Conservation (phyloP, 352 stramenopile genomes). For the Thalassiosira pacifica region DNA sequence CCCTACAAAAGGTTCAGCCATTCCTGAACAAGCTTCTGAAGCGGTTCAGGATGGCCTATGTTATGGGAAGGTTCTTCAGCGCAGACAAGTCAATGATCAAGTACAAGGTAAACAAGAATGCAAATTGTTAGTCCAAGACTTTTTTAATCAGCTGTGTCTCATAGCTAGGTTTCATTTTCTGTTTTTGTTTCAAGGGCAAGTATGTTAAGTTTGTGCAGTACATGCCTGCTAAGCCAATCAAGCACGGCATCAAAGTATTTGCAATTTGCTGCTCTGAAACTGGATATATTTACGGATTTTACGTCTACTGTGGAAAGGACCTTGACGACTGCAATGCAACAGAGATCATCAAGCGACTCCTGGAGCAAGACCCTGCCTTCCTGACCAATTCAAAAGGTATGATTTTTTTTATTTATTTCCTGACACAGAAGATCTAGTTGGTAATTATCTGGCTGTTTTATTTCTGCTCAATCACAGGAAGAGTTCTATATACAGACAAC, state of each 20-base stretch:
- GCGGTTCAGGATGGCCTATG: neutral
- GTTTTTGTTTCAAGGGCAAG: no score
- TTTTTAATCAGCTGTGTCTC: no score
- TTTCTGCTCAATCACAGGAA: no score
- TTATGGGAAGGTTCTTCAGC: conserved; percentile 5
- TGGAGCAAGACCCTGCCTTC: conserved; percentile 12
- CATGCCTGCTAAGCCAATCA: conserved; percentile 24
- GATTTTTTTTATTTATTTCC: no score
- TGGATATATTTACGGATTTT: conserved; percentile 18
- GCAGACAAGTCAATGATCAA: conserved; percentile 31
- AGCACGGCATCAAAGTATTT: conserved; percentile 39
- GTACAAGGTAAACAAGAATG: no score
- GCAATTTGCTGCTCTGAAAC: conserved; percentile 18
- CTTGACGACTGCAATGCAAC: conserved; percentile 10
- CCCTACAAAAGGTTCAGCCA: neutral
- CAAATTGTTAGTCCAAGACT: no score
- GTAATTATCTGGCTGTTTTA: no score
- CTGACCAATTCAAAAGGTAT: conserved; percentile 10
- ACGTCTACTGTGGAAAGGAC: conserved; percentile 30
- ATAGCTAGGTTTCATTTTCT: no score
- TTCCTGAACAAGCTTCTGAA: neutral
- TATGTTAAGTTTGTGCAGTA: no score
- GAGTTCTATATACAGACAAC: no score
- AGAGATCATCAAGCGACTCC: neutral
- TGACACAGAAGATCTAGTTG: no score